phyloP scores from a whole-genome alignment of 345 rosid genomes.

The Euphorbia lathyris region DNA sequence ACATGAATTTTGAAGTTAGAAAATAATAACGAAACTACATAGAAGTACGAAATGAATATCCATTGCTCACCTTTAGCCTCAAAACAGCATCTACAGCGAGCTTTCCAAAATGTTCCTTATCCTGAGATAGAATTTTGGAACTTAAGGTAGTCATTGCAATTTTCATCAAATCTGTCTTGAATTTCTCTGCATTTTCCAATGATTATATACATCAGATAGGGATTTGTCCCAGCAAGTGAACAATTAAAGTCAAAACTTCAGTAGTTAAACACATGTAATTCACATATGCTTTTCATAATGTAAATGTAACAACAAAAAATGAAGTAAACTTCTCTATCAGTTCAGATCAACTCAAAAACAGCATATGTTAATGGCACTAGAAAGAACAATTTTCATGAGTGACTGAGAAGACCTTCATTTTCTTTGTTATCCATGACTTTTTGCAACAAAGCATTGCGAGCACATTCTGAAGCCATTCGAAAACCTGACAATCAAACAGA shows the following conservation, averaged over 20 bases:
- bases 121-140: slow-evolving; percentile 91
- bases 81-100: slow-evolving; percentile 93
- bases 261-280: neutral
- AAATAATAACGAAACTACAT: neutral
- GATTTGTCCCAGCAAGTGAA: neutral
- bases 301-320: neutral
- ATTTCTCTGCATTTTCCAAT: slow-evolving; percentile 63
- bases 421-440: slow-evolving; percentile 79
- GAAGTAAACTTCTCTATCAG: neutral
- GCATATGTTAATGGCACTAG: neutral
- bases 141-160: slow-evolving; percentile 92
- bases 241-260: neutral
- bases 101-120: slow-evolving; percentile 83
- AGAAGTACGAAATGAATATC: too few relatives aligned
- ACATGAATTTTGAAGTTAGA: neutral
- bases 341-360: neutral
- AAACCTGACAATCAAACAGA: slow-evolving; percentile 51
- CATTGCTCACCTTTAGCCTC: slow-evolving; percentile 64
- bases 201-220: slow-evolving; percentile 11
- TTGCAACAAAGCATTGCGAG: slow-evolving; percentile 63
- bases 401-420: slow-evolving; percentile 47
- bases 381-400: neutral
- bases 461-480: slow-evolving; percentile 95
- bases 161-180: slow-evolving; percentile 78
- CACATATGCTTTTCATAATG: neutral